Evolutionary conservation across 2,329 filamentous ascomycete genomes (phyloP), one percentile per base, ranked within the genome.

Genomic region (Colletotrichum plurivorum): DNA sequence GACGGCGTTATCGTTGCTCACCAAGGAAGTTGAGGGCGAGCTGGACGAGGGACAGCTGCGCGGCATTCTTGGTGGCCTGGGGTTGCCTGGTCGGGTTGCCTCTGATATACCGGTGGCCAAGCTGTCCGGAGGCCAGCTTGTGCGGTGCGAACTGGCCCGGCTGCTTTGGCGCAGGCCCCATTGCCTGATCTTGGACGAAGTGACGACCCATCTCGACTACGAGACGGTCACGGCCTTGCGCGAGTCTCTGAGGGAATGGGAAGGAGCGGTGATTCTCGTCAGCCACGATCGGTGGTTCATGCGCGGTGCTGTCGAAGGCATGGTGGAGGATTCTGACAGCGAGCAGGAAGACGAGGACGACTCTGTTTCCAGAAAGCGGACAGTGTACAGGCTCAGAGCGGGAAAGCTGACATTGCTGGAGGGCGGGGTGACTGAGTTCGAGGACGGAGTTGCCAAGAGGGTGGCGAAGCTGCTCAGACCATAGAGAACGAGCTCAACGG

Each of bases 201-300:
- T 94, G 25, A 96, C 93, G 7, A 95, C 94, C 1, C 94, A 97
- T 82, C 84, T 97, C 48, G 94, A 97, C 77, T 93, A 92, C 71
- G 89, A 96, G 79, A 95, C 92, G 0, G 93, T 95, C 25, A 87
- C 89, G 8, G 93, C 92, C 2, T 80, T 97, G 63, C 85, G 92
- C 1, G 84, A 88, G 25, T 92, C 91, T 2, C 78, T 97, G 71
- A 84, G 86, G 15, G 81, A 81, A 3, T 97, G 92, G 85, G 87
- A 90, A 63, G 94, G 94, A 0, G 93, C 93, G 0, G 86, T 96
- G 4, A 80, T 97, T 46, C 81, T 96, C 5, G 91, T 96, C 5
- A 94, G 90, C 43, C 94, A 97, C 81, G 94, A 97, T 77, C 85
- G 94, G 39, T 97, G 93, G 85, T 92, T 97, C 74, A 87, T 96